A percentile compares a stretch with the other conserved stretches of the same genome.
phyloP scores from a whole-genome alignment of 331 rosid species.

The Saraca asoca region DNA sequence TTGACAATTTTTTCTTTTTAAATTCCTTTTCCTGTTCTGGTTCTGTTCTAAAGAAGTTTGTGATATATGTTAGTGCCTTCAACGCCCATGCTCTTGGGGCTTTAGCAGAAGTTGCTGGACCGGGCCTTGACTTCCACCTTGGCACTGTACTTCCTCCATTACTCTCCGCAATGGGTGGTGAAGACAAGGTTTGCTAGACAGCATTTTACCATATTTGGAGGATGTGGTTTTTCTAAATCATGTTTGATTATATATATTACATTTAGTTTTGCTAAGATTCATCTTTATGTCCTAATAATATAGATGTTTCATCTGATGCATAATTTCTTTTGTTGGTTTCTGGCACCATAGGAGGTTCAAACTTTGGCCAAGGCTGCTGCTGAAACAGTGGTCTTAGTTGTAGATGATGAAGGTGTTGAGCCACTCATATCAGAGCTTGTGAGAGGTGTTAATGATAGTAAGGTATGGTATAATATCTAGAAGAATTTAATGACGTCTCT shows the following conservation, averaged over 20 bases:
- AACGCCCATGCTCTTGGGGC: constrained; percentile 96
- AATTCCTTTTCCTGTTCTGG: neutral
- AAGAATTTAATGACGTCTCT: neutral
- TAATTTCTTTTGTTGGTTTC: constrained; percentile 23
- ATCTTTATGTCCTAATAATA: constrained; percentile 5
- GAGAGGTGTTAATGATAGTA: constrained; percentile 75
- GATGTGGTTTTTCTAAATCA: constrained; percentile 20
- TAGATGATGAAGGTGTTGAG: constrained; percentile 96
- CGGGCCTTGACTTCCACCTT: constrained; percentile 83
- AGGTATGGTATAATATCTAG: constrained; percentile 51
- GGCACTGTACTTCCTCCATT: constrained; percentile 88
- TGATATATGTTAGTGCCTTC: constrained; percentile 66
- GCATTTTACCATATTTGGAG: constrained; percentile 8
- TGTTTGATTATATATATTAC: constrained; percentile 1
- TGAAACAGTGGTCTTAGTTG: constrained; percentile 77
- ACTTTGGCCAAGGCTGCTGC: constrained; percentile 85
- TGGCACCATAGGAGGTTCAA: constrained; percentile 74
- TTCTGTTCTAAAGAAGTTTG: constrained; percentile 22
- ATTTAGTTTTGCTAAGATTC: constrained; percentile 12
- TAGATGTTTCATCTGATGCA: too few species aligned
- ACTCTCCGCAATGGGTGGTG: constrained; percentile 74
- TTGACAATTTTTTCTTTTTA: constrained; percentile 25
- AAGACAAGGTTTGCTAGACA: constrained; percentile 56
- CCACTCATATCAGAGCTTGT: constrained; percentile 80
- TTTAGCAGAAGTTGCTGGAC: constrained; percentile 94